phyloP scores from a whole-genome alignment of 176 grass and related monocot species.

The Carex pumila region DNA sequence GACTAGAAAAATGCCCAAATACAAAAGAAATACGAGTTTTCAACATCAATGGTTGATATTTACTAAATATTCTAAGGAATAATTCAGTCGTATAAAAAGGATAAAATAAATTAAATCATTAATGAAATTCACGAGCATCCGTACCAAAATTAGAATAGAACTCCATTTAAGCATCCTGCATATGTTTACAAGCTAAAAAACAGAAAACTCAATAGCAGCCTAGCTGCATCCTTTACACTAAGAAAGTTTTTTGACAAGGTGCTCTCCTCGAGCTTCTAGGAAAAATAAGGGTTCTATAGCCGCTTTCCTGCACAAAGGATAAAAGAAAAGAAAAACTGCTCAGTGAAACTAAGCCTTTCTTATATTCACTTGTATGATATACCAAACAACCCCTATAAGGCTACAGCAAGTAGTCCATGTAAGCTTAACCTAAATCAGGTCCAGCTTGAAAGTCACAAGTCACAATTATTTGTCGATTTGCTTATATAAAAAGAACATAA shows the following conservation, averaged over 20 bases:
- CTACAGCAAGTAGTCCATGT: not conserved
- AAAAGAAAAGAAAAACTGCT: not conserved
- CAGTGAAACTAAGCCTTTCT: not conserved
- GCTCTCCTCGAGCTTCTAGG: not conserved
- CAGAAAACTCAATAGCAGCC: not conserved
- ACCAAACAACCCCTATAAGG: not conserved
- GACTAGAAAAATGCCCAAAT: not conserved
- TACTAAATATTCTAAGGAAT: not conserved
- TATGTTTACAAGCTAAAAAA: constrained; percentile 1
- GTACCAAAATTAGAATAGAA: not conserved
- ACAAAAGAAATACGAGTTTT: not conserved
- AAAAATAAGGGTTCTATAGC: not conserved
- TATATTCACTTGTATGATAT: not conserved
- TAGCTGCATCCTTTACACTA: not conserved
- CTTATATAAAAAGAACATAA: not conserved
- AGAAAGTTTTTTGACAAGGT: not conserved
- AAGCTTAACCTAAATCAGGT: not conserved
- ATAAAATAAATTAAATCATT: not conserved
- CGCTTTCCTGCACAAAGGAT: not conserved
- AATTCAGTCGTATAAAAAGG: not conserved
- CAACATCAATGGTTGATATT: not conserved
- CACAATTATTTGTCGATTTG: not conserved
- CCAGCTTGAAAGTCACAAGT: not conserved
- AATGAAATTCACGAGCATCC: not conserved
- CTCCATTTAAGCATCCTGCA: not conserved